Base-by-base conservation (phyloP, 768 basidiomycete species). In the Lactarius vividus region DNA sequence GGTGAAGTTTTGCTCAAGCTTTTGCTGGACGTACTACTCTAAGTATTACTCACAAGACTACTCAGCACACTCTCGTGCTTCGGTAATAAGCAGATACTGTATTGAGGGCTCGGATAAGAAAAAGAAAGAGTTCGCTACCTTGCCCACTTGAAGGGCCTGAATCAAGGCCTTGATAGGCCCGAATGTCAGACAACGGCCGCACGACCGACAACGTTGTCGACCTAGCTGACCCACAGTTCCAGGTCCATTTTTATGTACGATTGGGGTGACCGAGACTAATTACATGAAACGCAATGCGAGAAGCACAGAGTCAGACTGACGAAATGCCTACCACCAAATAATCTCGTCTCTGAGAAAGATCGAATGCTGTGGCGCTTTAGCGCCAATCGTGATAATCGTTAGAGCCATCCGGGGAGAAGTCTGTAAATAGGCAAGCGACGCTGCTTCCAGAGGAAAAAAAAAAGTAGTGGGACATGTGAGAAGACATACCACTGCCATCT, bases 401-500 rank as follows among this genome's bases (percentile, higher is more conserved):
- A 35, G 44, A 49, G 23, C 61, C 58, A 13, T 37, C 44, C 56
- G 1, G 26, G 53, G 60, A 57, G 20, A 35, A 4, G 26, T 66
- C 66, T 68, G 53, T 29, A 37, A 28, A n/a, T 31, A 31, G 20
- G 29, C n/a, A 52, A 33, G 33, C 49, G 49, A 15, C 49, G 55
- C 5, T 40, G 46, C 54, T 33, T 64, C 55, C 18, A 39, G 28
- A 53, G 49, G 26, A 26, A 42, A 29, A 39, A 39, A 39, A 31
- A 33, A 49, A 31, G 26, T 13, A 13, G 52, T 9, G 28, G 61
- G 16, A 57, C 3, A 40, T 8, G 57, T 15, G 33, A 57, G 35
- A 16, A 13, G 20, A 53, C 65, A 35, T 37, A 70, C 65, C 70
- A 28, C 54, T 53, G 28, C 78, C 78, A 2, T 77, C 72, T 31